phyloP scores from a whole-genome alignment of 2,329 filamentous ascomycete genomes.

The Byssochlamys sp. region DNA sequence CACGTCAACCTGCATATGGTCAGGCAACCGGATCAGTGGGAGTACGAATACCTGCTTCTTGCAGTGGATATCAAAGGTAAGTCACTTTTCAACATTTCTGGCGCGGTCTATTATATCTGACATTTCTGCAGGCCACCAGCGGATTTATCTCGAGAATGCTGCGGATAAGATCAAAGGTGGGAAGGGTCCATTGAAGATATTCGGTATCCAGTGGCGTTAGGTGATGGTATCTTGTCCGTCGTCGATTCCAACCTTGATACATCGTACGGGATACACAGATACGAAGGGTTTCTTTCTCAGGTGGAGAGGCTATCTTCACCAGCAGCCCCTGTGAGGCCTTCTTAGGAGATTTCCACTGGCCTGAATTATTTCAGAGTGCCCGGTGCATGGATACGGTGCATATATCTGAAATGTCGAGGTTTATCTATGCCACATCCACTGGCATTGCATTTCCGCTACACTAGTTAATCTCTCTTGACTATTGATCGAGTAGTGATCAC shows the following conservation, averaged over 20 bases:
- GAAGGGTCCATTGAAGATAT: slow-evolving; percentile 40
- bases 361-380: no score
- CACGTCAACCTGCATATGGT: slow-evolving; percentile 69
- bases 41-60: slow-evolving; percentile 71
- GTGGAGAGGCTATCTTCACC: no score
- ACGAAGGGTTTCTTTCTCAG: no score
- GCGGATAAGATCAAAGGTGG: slow-evolving; percentile 26
- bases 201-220: slow-evolving; percentile 40
- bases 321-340: no score
- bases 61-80: slow-evolving; percentile 67
- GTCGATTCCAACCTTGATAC: slow-evolving; percentile 4
- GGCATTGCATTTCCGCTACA: neutral
- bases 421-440: no score
- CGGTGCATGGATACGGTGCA: no score
- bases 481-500: neutral
- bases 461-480: neutral
- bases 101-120: neutral
- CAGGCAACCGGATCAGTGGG: slow-evolving; percentile 52
- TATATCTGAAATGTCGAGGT: no score
- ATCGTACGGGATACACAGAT: neutral
- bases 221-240: slow-evolving; percentile 1
- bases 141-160: slow-evolving; percentile 38
- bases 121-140: slow-evolving; percentile 29
- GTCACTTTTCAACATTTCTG: neutral
- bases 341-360: no score